Base-by-base conservation (phyloP, 2,329 filamentous ascomycete species). In the Ceratocystis huliohia region DNA sequence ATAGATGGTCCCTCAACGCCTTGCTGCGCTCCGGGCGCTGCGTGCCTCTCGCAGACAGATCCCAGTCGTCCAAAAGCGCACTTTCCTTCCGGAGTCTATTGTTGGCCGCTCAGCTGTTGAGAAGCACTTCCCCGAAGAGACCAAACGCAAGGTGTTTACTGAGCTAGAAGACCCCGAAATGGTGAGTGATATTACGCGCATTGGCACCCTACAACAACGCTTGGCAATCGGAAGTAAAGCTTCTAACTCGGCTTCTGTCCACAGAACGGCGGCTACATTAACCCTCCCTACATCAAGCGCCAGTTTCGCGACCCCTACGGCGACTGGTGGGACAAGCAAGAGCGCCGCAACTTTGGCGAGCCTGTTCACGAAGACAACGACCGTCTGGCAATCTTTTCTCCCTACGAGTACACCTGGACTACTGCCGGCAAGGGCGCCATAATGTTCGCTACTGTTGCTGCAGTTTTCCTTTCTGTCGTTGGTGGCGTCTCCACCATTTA, bases 291-390 rank as follows among this genome's bases (percentile, higher is more conserved):
- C 65, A 80, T 93, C 77, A 96, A 96, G 82, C 88, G 93, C 72
- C 87, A 91, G 76, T 89, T 91, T 79, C 90, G 94, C 75, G 94
- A 97, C 76, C 94, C 95, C 45, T 84, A 97, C 75, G 93, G 78
- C 74, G 87, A 90, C 74, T 99, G 91, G 91, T 97, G 91, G 90
- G 93, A 99, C 78, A 88, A 91, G 77, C 94, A 99, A 79, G 94
- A 97, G 77, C 87, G 92, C 75, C 86, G 94, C 73, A 97, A 99
- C 82, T 97, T 89, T 75, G 92, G 92, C 77, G 95, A 99, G 78
- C 90, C 93, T 13, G 85, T 96, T 64, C 93, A 99, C 77, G 95
- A 99, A 78, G 94, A 99, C 76, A 88, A 96, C 77, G 95, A 99
- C 75, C 82, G 91, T 67, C 81, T 97, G 67, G 92, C 91, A 72